Evolutionary conservation across 371 early-diverging fungal species (phyloP).

Genomic region (Rhizopus stolonifer): DNA sequence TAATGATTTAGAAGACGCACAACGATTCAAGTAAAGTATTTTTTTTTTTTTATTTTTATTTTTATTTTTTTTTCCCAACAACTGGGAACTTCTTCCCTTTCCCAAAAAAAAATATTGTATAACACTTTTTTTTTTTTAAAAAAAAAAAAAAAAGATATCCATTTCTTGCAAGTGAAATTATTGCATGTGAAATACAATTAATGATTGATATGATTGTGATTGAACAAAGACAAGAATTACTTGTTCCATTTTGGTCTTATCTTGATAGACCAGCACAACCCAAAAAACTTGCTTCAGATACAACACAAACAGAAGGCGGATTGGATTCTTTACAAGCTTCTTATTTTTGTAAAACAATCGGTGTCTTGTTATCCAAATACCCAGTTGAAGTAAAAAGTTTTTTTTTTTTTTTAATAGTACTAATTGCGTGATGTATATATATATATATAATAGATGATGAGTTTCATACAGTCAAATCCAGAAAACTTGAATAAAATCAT

Average conservation of each 20-base stretch:
- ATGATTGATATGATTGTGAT: conserved; percentile 72
- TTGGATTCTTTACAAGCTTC: conserved; percentile 80
- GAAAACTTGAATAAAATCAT: conserved; percentile 60
- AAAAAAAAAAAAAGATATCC: conserved; percentile 59
- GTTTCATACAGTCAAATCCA: conserved; percentile 63
- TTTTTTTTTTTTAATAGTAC: too few species aligned
- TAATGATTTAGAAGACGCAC: conserved; percentile 65
- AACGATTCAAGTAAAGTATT: conserved; percentile 64
- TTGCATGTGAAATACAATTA: conserved; percentile 82
- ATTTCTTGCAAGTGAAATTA: conserved; percentile 79
- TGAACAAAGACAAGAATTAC: conserved; percentile 60
- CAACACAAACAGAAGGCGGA: conserved; percentile 19
- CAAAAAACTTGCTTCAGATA: conserved; percentile 12
- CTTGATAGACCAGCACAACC: conserved; percentile 57
- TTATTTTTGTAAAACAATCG: conserved; percentile 85
- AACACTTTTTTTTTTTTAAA: too few species aligned
- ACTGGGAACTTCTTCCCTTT: too few species aligned
- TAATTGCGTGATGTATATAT: not conserved
- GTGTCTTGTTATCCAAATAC: conserved; percentile 79
- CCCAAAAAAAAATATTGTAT: too few species aligned
- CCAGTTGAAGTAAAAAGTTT: conserved; percentile 52
- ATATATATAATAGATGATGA: conserved; percentile 46
- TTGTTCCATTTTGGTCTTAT: conserved; percentile 77
- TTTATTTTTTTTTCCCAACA: too few species aligned
- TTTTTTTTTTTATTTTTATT: too few species aligned